phyloP scores from a whole-genome alignment of 225 moss, liverwort and hornwort genomes.

The Climacium dendroides region DNA sequence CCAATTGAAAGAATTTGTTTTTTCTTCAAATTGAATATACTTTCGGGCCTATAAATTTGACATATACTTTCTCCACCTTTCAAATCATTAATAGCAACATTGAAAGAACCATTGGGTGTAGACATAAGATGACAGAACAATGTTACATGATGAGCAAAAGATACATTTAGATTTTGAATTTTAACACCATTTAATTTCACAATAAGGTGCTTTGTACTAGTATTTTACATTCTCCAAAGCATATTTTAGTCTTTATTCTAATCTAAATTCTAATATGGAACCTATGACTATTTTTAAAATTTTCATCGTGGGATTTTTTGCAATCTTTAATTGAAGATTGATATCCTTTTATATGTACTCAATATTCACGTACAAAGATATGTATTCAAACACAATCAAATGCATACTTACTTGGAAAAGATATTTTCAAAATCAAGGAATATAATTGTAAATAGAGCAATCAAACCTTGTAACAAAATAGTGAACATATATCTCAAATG shows the following conservation, averaged over 20 bases:
- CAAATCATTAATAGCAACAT: no score
- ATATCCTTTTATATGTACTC: accelerated
- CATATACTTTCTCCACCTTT: no score
- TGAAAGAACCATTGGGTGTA: no score
- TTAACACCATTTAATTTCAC: background rate
- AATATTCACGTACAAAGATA: background rate
- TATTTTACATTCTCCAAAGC: no score
- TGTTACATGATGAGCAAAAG: background rate
- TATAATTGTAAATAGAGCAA: background rate
- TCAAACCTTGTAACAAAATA: background rate
- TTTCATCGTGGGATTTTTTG: background rate
- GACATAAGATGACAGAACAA: no score
- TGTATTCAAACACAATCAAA: background rate
- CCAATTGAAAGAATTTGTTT: no score
- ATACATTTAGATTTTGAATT: background rate
- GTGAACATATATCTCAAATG: background rate
- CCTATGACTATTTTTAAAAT: background rate
- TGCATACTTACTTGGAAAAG: background rate
- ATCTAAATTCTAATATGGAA: background rate
- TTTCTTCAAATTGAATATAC: no score
- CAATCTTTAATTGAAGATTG: background rate
- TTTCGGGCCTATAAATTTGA: no score
- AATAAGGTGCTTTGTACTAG: background rate
- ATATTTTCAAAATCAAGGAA: background rate
- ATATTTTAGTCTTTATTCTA: no score